These are phyloP conservation scores for Astrothelium subdiscretum DNA, from an alignment of 495 filamentous ascomycete species.

Conservation along the genomic window DNA sequence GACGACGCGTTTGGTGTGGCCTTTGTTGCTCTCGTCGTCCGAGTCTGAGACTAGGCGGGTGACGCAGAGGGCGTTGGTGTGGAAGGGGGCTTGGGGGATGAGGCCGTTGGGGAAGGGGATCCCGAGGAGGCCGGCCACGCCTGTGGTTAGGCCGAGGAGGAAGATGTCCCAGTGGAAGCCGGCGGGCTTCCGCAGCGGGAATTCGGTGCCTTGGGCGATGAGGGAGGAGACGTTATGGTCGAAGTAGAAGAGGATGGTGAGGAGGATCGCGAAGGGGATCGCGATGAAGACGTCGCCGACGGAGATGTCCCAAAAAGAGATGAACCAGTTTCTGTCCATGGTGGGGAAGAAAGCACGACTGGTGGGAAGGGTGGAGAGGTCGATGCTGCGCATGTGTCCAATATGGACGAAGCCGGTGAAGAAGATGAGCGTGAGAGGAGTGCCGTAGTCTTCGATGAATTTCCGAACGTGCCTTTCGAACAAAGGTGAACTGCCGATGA, in stretches of 20 bases:
- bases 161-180: conserved; percentile 97
- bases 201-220: conserved; percentile 86
- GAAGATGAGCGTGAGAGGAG: conserved; percentile 26
- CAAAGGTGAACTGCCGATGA: conserved; percentile 22
- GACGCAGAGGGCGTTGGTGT: conserved; percentile 44
- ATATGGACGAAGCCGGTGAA: conserved; percentile 28
- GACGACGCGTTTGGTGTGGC: conserved; percentile 47
- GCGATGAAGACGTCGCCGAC: conserved; percentile 72
- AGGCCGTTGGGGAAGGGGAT: conserved; percentile 89
- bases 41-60: conserved; percentile 21
- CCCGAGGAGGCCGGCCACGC: conserved; percentile 70
- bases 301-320: conserved; percentile 76
- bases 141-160: conserved; percentile 80
- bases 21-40: conserved; percentile 44
- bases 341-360: conserved; percentile 68
- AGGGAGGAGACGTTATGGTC: conserved; percentile 54
- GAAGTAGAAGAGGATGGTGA: conserved; percentile 87
- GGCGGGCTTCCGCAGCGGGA: conserved; percentile 80
- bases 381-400: conserved; percentile 17
- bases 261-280: conserved; percentile 72
- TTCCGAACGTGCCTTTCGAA: conserved; percentile 27
- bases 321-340: conserved; percentile 63
- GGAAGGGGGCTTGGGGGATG: conserved; percentile 72
- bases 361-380: conserved; percentile 26
- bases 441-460: conserved; percentile 33